Conservation (phyloP, 1,284 basidiomycete species). For the Irpex lacteus region DNA sequence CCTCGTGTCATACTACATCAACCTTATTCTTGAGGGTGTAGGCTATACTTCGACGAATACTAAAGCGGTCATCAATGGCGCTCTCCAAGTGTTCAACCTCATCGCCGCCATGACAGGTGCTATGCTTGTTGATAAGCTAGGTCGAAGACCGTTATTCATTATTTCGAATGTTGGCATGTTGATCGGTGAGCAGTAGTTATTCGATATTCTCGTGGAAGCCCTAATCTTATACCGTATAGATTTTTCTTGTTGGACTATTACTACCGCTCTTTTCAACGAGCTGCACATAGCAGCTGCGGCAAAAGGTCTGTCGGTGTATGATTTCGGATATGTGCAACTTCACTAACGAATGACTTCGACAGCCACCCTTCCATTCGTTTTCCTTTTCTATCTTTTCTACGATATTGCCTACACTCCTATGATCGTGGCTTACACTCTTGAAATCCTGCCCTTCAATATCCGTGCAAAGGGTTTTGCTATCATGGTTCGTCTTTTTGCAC, state of each 20-base stretch:
- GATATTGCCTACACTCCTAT: slow-evolving; percentile 66
- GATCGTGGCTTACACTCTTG: slow-evolving; percentile 62
- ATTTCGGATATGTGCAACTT: neutral
- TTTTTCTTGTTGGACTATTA: slow-evolving; percentile 58
- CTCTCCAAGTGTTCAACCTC: slow-evolving; percentile 52
- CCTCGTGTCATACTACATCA: slow-evolving; percentile 66
- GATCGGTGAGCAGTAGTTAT: slow-evolving; percentile 36
- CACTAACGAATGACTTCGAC: neutral
- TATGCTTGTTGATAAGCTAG: slow-evolving; percentile 56
- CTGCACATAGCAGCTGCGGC: slow-evolving; percentile 46
- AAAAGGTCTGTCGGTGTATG: slow-evolving; percentile 37
- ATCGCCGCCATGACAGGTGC: slow-evolving; percentile 51
- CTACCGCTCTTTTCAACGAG: slow-evolving; percentile 55
- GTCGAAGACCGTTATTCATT: slow-evolving; percentile 62
- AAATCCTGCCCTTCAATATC: slow-evolving; percentile 67
- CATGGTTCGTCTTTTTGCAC: slow-evolving; percentile 41
- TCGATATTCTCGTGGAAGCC: neutral
- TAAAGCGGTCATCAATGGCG: slow-evolving; percentile 62
- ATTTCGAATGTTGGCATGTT: slow-evolving; percentile 67
- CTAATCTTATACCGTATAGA: slow-evolving; percentile 28
- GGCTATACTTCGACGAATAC: slow-evolving; percentile 49
- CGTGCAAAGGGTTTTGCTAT: slow-evolving; percentile 67
- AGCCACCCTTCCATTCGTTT: slow-evolving; percentile 72
- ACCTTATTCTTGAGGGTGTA: slow-evolving; percentile 59
- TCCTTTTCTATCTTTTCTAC: slow-evolving; percentile 68